Evolutionary conservation across 768 basidiomycete genomes (phyloP).

Genomic region (Tephrocybe rancida): DNA sequence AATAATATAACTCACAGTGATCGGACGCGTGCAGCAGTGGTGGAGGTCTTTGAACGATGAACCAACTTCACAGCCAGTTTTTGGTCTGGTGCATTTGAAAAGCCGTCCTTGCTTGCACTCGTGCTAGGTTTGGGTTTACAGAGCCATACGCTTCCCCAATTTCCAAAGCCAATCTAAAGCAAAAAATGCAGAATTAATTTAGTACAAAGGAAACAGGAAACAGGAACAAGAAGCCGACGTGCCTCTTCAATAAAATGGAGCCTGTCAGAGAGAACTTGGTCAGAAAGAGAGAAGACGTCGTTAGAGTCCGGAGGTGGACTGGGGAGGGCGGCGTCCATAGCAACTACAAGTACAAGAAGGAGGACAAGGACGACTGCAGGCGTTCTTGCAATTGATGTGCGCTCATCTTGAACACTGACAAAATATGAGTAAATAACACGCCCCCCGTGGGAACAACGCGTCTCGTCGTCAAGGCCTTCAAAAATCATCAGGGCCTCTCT

Average conservation of each 20-base stretch:
- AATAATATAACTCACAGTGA: constrained; percentile 63
- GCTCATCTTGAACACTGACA: constrained; percentile 37
- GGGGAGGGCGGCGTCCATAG: constrained; percentile 40
- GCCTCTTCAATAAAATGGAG: constrained; percentile 80
- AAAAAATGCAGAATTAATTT: constrained; percentile 10
- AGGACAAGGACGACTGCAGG: constrained; percentile 20
- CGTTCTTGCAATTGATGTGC: constrained; percentile 14
- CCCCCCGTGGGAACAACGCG: constrained; percentile 18
- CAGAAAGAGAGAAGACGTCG: constrained; percentile 77
- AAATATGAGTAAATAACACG: constrained; percentile 38
- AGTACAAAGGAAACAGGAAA: constrained; percentile 3
- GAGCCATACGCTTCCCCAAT: constrained; percentile 93
- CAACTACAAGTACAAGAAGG: constrained; percentile 54
- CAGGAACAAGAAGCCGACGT: constrained; percentile 17
- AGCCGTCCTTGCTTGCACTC: constrained; percentile 30
- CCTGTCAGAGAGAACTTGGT: constrained; percentile 68
- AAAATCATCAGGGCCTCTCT: no score
- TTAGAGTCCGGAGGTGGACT: constrained; percentile 37
- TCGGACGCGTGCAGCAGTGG: constrained; percentile 86
- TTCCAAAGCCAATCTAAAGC: constrained; percentile 83
- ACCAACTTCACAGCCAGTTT: constrained; percentile 94
- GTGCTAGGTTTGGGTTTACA: constrained; percentile 60
- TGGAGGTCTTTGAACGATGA: constrained; percentile 80
- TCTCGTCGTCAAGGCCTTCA: constrained; percentile 4
- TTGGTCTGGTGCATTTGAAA: constrained; percentile 41